Base-by-base conservation (phyloP, 2,329 filamentous ascomycete species). In the Fusarium staphyleae region DNA sequence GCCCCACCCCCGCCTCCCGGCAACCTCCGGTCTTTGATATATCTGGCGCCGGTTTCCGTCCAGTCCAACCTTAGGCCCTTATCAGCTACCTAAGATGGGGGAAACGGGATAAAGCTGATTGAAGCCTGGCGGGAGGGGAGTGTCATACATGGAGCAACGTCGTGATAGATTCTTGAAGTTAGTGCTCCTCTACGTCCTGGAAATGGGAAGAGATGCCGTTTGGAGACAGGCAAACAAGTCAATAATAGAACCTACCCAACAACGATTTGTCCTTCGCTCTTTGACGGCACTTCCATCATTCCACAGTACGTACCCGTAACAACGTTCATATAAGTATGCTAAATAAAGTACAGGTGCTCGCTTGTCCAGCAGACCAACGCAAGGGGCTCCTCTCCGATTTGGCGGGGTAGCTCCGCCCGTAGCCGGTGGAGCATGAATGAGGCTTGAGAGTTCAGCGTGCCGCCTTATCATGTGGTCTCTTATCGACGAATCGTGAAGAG, bases 381-480 rank as follows among this genome's bases (percentile, higher is more conserved):
- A 67, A 57, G 64, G 63, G 61, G 45, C 29, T 46, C 46, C 28
- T 29, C 33, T 57, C 52, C 37, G 45, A 65, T 67, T 64, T 66
- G 62, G 65, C 62, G 65, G 65, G 65, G 65, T 67, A 67, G 62
- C 62, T 66, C 34, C 42, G 37, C 48, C 56, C 41, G 35, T 39
- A 45, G 57, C 15, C 22, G 36, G 58, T 66, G 64, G 64, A 40
- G 62, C 22, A 24, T 12, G 59, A 60, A 24, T 12, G 59, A 60
- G 59, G 59, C 59, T 62, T 58, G 59, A 48, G 51, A 55, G 44
- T 48, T 42, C 28, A 36, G 52, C 34, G 37, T 60, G 59, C 60
- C 39, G 58, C 13, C 57, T 63, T 64, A 64, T 63, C 60, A 63
- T 63, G 60, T 63, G 60, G 60, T 42, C 60, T 62, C 60, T 62